Evolutionary conservation across 1,139 yeast genomes (phyloP), one percentile per base, ranked within the genome.

Genomic region (Geotrichum klebahnii): DNA sequence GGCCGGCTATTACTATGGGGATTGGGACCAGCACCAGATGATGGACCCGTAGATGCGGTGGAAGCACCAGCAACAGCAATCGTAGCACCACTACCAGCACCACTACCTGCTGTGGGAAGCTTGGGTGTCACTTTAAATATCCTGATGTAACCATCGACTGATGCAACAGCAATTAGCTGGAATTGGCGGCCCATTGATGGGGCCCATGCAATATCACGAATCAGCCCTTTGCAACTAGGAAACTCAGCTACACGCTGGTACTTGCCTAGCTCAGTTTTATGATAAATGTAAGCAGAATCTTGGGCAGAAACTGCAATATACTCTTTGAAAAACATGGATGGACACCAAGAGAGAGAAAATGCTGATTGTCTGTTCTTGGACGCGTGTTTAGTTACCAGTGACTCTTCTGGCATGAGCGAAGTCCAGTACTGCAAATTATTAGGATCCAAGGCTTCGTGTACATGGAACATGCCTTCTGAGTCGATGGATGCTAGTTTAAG

Each of bases 121-220:
- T 62, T 65, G 67, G 85, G 73, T 44, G 76, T 74, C 2, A 89
- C 75, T 66, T 84, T 86, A 73, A 84, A 90, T 2, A 92, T 84
- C 49, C 97, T 77, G 17, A 92, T 90, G 61, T 74, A 81, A 0
- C 97, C 98, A 66, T 92, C 98, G 66, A 89, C 89, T 64, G 96
- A 88, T 2, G 95, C 98, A 0, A 97, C 90, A 0, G 98, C 98
- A 42, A 92, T 76, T 47, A 89, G 71, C 61, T 92, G 96, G 65
- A 81, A 86, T 54, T 83, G 81, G 57, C 96, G 74, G 1, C 97
- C 98, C 84, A 90, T 87, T 0, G 95, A 82, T 5, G 97, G 97
- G 0, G 97, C 98, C 98, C 98, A 92, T 43, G 94, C 78, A 6
- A 92, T 89, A 34, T 92, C 86, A 58, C 97, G 74, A 40, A 92